Evolutionary conservation across 768 basidiomycete genomes (phyloP), one percentile per base, ranked within the genome.

Genomic region (Lepiota brunneoincarnata): DNA sequence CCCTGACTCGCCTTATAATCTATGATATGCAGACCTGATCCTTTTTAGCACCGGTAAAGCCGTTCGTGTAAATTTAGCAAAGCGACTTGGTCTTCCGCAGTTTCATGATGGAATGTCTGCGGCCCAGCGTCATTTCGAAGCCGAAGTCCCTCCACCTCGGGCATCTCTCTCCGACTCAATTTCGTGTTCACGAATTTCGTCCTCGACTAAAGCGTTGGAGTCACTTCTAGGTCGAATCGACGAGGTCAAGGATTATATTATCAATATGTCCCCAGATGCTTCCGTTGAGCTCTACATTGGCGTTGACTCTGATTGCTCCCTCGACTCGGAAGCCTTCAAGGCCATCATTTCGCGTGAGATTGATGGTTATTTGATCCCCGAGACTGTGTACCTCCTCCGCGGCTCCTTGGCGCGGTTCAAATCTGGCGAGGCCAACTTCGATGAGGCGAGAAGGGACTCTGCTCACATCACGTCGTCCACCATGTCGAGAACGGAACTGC

Each of bases 21-120:
- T 39, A 15, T 40, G 17, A 31, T 52, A 49, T 28, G 49, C 42
- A 11, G 15, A 42, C 17, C 24, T 21, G 20, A 18, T 49, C 45
- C 26, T 10, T 31, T 31, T 39, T 51, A 73, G 68, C 44, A 74
- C 75, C 24, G 77, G 77, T 42, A 78, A 79, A 61, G 72, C 74
- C n/a, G 65, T 77, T 10, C 71, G 77, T 10, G 76, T 77, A 60
- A 72, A 72, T 46, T 64, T 78, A 28, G 66, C 74, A 23, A 68
- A 68, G 42, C 72, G 78, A 0, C 66, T 78, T n/a, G 70, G 67
- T 4, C 61, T 79, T 7, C 69, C 68, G 12, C 51, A 61, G 55
- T 63, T 75, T 41, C 61, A 68, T 31, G 75, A 78, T 50, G 56
- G 51, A 4, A 61, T 68, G 1, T 69, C 76, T 2, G 35, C 59